Base-by-base conservation (phyloP, 371 early-diverging fungal species). In the Nematocida displodere region DNA sequence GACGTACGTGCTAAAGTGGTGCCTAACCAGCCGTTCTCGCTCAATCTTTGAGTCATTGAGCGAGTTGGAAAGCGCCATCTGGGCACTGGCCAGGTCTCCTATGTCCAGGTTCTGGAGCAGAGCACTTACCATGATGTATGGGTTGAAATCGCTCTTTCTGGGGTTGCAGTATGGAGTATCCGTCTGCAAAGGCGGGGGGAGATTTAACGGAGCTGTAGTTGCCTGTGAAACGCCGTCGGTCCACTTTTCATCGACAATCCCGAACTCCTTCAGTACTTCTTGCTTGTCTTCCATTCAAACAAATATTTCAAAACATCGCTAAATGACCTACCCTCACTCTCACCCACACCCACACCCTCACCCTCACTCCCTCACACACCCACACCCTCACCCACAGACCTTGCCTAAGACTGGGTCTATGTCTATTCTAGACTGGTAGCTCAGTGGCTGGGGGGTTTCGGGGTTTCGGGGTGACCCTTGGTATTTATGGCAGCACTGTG, bases 231-330 rank as follows among this genome's bases (percentile, higher is more conserved):
- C 17, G 58, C 20, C 36, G 28, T 62, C 50, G 2, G 3, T 20
- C 40, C 34, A 37, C 24, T 56, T 48, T 29, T n/a, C 50, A 3
- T 71, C 50, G 44, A 46, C 46, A n/a, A 62, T 71, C 26, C 44
- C 63, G 26, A 44, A 62, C 62, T 71, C 59, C 26, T 31, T 17
- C 28, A 71, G 58, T 11, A 49, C 37, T 26, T 61, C 37, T 31
- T 33, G 8, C 22, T 17, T 71, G 50, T 71, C 75, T 62, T 71
- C 37, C 75, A 71, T 71, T 13, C 13, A 8, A 61, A 59, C 58
- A 37, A 65, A 33, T 26, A 53, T 34, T 37, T 47, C 24, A 49
- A 65, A 65, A 39, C 4, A 53, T 65, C 49, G 28, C 13, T n/a
- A n/a, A n/a, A n/a, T n/a, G n/a, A n/a, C n/a, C n/a, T n/a, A n/a